phyloP scores from a whole-genome alignment of 768 basidiomycete genomes.

The Termitomyces sp. region DNA sequence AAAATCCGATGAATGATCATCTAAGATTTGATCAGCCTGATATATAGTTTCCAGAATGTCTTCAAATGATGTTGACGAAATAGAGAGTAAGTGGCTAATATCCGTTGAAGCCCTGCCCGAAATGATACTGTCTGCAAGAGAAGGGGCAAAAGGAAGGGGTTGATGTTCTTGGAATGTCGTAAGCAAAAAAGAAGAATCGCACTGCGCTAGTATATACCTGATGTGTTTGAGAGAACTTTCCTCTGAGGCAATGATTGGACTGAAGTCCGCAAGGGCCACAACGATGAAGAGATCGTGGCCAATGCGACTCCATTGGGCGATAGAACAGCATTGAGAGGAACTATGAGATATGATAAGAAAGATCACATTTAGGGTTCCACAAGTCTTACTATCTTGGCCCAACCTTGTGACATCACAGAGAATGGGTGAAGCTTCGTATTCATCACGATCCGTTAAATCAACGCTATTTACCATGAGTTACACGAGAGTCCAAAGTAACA shows the following conservation, averaged over 20 bases:
- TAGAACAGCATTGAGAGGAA: slow-evolving; percentile 45
- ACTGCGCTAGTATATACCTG: slow-evolving; percentile 7
- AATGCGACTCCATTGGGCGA: slow-evolving; percentile 60
- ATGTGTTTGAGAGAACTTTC: slow-evolving; percentile 6
- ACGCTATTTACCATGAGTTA: slow-evolving; percentile 32
- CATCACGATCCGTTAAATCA: slow-evolving; percentile 41
- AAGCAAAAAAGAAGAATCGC: background rate
- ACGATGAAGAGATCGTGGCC: slow-evolving; percentile 45
- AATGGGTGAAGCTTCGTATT: slow-evolving; percentile 45
- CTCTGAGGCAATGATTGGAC: slow-evolving; percentile 40
- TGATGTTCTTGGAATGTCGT: slow-evolving; percentile 2
- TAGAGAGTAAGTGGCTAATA: slow-evolving; percentile 49
- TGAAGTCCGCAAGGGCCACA: slow-evolving; percentile 30
- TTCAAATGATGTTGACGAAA: slow-evolving; percentile 30
- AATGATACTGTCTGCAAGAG: slow-evolving; percentile 37
- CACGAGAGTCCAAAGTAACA: background rate
- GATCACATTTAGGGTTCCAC: background rate
- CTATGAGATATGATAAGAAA: slow-evolving; percentile 25
- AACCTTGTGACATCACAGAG: slow-evolving; percentile 32
- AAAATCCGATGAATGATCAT: slow-evolving; percentile 33
- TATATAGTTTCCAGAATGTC: slow-evolving; percentile 43
- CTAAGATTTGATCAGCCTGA: slow-evolving; percentile 40
- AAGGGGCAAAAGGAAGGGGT: slow-evolving; percentile 20
- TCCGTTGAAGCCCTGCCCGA: slow-evolving; percentile 52
- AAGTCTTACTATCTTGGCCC: slow-evolving; percentile 45